phyloP scores from a whole-genome alignment of 2,329 filamentous ascomycete species.

The Coniella lustricola region DNA sequence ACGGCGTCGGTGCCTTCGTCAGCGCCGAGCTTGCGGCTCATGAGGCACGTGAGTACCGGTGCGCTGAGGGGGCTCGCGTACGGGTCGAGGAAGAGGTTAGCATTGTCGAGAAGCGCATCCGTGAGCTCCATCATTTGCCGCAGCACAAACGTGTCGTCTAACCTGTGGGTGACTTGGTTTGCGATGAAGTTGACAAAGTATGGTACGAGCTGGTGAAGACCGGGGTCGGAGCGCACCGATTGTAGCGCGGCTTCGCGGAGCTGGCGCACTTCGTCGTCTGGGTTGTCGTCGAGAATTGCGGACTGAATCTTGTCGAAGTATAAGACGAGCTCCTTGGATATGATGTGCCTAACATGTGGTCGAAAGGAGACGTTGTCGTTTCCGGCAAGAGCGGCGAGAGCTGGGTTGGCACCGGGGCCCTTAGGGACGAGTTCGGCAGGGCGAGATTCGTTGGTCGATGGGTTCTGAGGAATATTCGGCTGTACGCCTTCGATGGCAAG shows the following conservation, averaged over 20 bases:
- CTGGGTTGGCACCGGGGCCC: constrained; percentile 79
- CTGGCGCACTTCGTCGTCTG: constrained; percentile 64
- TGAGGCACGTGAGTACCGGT: constrained; percentile 83
- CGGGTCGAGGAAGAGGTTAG: constrained; percentile 64
- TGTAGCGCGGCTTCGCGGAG: constrained; percentile 79
- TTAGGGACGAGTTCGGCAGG: constrained; percentile 84
- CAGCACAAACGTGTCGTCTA: constrained; percentile 84
- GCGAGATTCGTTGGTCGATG: constrained; percentile 75
- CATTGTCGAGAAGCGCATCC: constrained; percentile 76
- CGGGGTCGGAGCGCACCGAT: constrained; percentile 80
- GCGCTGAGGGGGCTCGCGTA: constrained; percentile 65
- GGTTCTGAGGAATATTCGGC: constrained; percentile 93
- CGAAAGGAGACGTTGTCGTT: constrained; percentile 79
- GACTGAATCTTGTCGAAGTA: constrained; percentile 95
- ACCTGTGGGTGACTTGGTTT: constrained; percentile 88
- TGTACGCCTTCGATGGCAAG: constrained; percentile 96
- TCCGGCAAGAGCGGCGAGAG: constrained; percentile 74
- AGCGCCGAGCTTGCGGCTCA: constrained; percentile 70
- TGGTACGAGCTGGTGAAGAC: constrained; percentile 88
- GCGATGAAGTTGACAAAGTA: constrained; percentile 96
- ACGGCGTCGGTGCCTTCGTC: constrained; percentile 45
- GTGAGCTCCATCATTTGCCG: constrained; percentile 89
- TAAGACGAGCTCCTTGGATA: constrained; percentile 91
- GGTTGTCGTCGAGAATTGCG: constrained; percentile 80
- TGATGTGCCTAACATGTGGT: constrained; percentile 88